A percentile compares a stretch with the other conserved stretches of the same genome.
Evolutionary conservation across 139 green algal species (phyloP).

Genomic region (Asterochloris erici): DNA sequence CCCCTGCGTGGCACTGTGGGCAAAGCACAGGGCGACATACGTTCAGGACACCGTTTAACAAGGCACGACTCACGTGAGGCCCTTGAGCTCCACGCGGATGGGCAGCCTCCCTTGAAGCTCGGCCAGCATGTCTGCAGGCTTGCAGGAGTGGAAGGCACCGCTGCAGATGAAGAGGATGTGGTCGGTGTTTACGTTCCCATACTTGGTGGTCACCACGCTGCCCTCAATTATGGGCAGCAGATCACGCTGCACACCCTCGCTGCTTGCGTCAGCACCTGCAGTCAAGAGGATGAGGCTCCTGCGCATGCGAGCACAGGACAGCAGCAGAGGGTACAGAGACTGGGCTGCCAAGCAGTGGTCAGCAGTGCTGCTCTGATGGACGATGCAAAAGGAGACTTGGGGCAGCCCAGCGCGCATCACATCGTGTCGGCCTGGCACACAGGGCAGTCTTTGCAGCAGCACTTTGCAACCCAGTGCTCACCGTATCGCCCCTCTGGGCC

Average conservation of each 20-base stretch:
- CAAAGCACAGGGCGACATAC: no score
- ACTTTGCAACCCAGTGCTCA: slow-evolving; percentile 12
- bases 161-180: slow-evolving; percentile 96
- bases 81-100: slow-evolving; percentile 94
- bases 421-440: neutral
- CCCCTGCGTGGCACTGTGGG: no score
- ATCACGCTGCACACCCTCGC: slow-evolving; percentile 90
- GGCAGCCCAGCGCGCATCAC: no score
- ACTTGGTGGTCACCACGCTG: slow-evolving; percentile 73
- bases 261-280: slow-evolving; percentile 45
- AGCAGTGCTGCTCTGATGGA: neutral
- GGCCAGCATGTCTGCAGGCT: slow-evolving; percentile 88
- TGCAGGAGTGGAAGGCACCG: slow-evolving; percentile 90
- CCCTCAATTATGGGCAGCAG: slow-evolving; percentile 97
- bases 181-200: slow-evolving; percentile 94
- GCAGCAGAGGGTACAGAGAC: no score
- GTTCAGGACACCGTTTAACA: no score
- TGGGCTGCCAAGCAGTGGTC: neutral
- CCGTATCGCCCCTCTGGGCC: slow-evolving; percentile 54
- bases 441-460: neutral
- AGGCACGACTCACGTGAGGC: slow-evolving; percentile 49
- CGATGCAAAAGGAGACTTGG: no score
- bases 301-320: neutral
- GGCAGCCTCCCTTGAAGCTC: slow-evolving; percentile 90
- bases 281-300: neutral